Evolutionary conservation across 495 filamentous ascomycete genomes (phyloP), one percentile per base, ranked within the genome.

Genomic region (Trichoderma virens): DNA sequence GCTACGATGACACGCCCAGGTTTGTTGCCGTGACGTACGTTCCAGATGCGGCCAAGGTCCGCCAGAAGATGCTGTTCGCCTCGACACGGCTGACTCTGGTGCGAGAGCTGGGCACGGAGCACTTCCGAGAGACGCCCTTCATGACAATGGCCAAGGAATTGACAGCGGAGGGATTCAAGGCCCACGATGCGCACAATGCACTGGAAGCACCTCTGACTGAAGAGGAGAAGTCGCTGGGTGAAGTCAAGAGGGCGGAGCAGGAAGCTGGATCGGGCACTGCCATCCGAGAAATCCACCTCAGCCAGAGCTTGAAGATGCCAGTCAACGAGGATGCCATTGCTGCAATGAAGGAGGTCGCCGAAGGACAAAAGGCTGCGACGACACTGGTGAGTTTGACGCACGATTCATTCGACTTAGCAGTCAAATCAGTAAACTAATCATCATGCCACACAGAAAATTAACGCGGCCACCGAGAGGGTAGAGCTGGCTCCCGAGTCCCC

Each of bases 41-140:
- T 54, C 94, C 94, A 3, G 90, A 92, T 71, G 76, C 88, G 62
- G 93, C 94, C 5, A 89, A 89, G 20, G 94, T 98, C 43, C 88
- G 94, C 45, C 88, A 93, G 68, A 98, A 98, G 83, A 98, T 92
- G 82, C 84, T 98, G 61, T 96, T 97, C 75, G 93, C 94, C 38
- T 85, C 89, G 45, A 96, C 94, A 20, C 85, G 92, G 43, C 80
- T 93, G 62, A 93, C 92, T 0, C 81, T 98, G 13, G 80, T 88
- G 45, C 83, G 93, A 47, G 93, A 97, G 76, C 81, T 98, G 18
- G 94, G 94, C 59, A 86, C 85, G 25, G 94, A 98, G 75, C 86
- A 90, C 72, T 97, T 98, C 76, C 74, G 84, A 43, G 87, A 88
- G 65, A 87, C 84, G 43, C 82, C 91, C 4, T 88, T 96, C 69